Conservation (phyloP, 2,329 filamentous ascomycete species). For the Xylaria sp. region DNA sequence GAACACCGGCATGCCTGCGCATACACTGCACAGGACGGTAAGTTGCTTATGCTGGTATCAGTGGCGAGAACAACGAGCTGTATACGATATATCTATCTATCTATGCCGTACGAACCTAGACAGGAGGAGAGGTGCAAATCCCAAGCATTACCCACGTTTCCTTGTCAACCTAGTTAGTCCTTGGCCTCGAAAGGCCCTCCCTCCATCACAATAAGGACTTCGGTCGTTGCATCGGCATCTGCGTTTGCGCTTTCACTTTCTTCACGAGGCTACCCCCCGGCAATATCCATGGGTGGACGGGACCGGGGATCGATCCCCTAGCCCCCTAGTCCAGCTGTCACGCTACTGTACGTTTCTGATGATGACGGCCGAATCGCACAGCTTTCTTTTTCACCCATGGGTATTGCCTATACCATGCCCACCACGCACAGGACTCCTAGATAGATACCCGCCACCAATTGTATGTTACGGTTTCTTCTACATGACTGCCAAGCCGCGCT, state of each 20-base stretch:
- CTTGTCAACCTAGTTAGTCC: not conserved
- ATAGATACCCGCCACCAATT: not conserved
- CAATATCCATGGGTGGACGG: constrained; percentile 16
- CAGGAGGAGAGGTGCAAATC: constrained; percentile 10
- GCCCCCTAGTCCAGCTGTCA: constrained; percentile 38
- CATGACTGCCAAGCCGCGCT: constrained; percentile 15
- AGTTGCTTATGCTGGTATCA: not conserved
- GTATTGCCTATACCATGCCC: no score
- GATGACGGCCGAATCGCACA: constrained; percentile 44
- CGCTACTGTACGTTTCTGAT: constrained; percentile 28
- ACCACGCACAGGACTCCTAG: no score
- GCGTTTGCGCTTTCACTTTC: not conserved
- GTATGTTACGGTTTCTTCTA: constrained; percentile 9
- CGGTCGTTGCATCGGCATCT: constrained; percentile 15
- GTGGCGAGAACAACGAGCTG: not conserved
- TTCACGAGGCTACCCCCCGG: constrained; percentile 17
- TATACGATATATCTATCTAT: constrained; percentile 18
- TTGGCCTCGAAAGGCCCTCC: not conserved
- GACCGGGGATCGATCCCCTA: constrained; percentile 10
- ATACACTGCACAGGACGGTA: not conserved
- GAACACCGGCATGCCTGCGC: not conserved
- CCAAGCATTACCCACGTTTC: constrained; percentile 17
- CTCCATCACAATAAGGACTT: constrained; percentile 3
- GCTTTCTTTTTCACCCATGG: not conserved
- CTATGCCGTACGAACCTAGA: constrained; percentile 24